A percentile compares a stretch with the other conserved stretches of the same genome.
These are phyloP conservation scores for Mycena chlorophos DNA, from an alignment of 768 basidiomycete genomes.

Conservation along the genomic window DNA sequence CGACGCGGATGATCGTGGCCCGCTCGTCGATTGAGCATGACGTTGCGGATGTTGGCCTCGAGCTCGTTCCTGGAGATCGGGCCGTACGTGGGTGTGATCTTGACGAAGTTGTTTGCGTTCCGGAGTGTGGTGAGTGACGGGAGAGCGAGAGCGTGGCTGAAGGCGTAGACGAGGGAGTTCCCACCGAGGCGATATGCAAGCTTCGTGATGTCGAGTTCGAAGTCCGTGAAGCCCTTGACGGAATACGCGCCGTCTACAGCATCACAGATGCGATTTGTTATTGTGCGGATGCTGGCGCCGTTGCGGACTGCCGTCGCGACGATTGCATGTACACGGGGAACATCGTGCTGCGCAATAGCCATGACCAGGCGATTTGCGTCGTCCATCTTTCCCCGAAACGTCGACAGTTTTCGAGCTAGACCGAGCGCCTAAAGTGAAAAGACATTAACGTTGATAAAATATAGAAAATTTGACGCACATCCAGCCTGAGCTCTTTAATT, in stretches of 20 bases:
- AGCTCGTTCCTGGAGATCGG: not conserved
- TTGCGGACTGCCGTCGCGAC: not conserved
- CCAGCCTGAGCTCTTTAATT: not conserved
- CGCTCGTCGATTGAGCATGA: no score
- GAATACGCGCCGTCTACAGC: conserved; percentile 1
- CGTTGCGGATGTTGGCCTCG: conserved; percentile 3
- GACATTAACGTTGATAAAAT: not conserved
- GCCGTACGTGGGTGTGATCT: conserved; percentile 8
- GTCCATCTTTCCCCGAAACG: not conserved
- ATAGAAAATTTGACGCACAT: not conserved
- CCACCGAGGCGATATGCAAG: conserved; percentile 10
- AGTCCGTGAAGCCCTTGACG: not conserved
- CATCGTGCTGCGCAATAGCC: conserved; percentile 5
- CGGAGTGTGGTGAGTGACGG: conserved; percentile 16
- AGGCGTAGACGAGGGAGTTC: conserved; percentile 10
- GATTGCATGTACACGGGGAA: conserved; percentile 6
- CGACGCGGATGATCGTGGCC: no score
- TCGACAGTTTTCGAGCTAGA: conserved; percentile 1
- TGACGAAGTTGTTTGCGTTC: not conserved
- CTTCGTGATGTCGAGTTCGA: not conserved
- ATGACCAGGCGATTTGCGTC: conserved; percentile 6
- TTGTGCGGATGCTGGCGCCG: conserved; percentile 10
- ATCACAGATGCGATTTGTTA: conserved; percentile 7
- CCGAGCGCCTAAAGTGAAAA: not conserved
- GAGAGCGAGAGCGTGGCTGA: conserved; percentile 10